phyloP scores from a whole-genome alignment of 176 grass and related monocot genomes.

The Carex parvula region DNA sequence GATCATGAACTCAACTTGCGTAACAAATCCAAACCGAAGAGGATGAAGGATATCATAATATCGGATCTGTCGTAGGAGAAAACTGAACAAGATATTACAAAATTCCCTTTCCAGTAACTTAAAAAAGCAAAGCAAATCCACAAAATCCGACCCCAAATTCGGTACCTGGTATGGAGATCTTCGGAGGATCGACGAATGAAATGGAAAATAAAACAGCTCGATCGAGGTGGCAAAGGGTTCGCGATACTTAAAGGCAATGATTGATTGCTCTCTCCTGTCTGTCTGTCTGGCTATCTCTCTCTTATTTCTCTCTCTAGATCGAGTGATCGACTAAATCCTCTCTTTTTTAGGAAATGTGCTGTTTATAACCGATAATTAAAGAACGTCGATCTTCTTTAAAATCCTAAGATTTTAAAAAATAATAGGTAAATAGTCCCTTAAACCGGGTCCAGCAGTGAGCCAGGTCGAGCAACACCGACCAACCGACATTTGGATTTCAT shows the following conservation, averaged over 20 bases:
- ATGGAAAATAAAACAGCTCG: slow-evolving; percentile 26
- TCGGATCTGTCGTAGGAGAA: slow-evolving; percentile 16
- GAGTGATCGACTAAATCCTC: slow-evolving; percentile 11
- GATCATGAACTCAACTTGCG: slow-evolving; percentile 18
- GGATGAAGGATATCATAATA: neutral
- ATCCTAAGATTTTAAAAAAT: neutral
- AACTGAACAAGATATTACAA: neutral
- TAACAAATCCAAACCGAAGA: neutral
- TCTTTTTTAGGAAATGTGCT: slow-evolving; percentile 22
- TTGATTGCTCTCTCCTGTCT: slow-evolving; percentile 34
- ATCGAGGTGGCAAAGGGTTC: slow-evolving; percentile 39
- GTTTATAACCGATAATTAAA: slow-evolving; percentile 26
- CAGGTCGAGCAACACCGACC: slow-evolving; percentile 31
- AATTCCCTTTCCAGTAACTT: neutral
- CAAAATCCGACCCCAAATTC: neutral
- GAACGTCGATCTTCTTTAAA: slow-evolving; percentile 4
- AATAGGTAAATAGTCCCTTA: slow-evolving; percentile 22
- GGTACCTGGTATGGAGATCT: slow-evolving; percentile 32
- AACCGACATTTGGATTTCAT: slow-evolving; percentile 14
- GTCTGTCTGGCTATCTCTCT: neutral
- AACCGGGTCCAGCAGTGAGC: slow-evolving; percentile 15
- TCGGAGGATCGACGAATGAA: slow-evolving; percentile 21
- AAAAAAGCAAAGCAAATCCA: slow-evolving; percentile 3
- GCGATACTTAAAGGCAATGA: slow-evolving; percentile 32
- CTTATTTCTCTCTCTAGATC: slow-evolving; percentile 13